A percentile compares a stretch with the other conserved stretches of the same genome.
These are phyloP conservation scores for Solanum bulbocastanum DNA, from an alignment of 257 asterid species.

Conservation along the genomic window DNA sequence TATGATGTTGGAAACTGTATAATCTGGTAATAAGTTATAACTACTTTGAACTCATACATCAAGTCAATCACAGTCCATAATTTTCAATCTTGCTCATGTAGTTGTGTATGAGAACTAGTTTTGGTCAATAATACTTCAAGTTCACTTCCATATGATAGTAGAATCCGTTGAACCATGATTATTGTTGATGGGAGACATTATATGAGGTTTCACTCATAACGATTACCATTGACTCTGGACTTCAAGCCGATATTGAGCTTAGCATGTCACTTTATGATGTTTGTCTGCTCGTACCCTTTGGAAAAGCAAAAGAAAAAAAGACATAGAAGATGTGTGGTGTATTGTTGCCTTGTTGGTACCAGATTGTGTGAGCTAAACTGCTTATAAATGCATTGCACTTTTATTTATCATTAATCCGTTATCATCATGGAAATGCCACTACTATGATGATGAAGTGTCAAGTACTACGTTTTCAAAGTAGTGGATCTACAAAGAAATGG, in stretches of 20 bases:
- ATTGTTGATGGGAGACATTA: not conserved
- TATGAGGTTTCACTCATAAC: not conserved
- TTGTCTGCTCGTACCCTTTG: not conserved
- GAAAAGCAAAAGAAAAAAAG: not conserved
- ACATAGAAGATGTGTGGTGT: not conserved
- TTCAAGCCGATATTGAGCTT: not conserved
- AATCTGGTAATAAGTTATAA: not conserved
- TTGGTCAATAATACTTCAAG: not conserved
- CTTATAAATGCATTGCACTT: not conserved
- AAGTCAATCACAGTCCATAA: not conserved
- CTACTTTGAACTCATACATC: not conserved
- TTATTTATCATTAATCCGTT: not conserved
- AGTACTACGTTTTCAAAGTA: not conserved
- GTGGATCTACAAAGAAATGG: not conserved
- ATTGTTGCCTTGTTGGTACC: not conserved
- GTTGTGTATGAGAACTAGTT: not conserved
- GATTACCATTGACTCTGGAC: not conserved
- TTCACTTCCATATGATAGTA: not conserved
- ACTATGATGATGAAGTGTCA: not conserved
- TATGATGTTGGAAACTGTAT: not conserved
- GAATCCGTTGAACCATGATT: not conserved
- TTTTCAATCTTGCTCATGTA: not conserved
- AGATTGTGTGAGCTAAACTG: not conserved
- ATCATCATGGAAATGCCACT: not conserved
- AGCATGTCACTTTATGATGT: not conserved